Percentiles rank a stretch among this genome's conserved stretches.
Evolutionary conservation across 2,329 filamentous ascomycete species (phyloP).

Genomic region (Aspergillus fumigatus): DNA sequence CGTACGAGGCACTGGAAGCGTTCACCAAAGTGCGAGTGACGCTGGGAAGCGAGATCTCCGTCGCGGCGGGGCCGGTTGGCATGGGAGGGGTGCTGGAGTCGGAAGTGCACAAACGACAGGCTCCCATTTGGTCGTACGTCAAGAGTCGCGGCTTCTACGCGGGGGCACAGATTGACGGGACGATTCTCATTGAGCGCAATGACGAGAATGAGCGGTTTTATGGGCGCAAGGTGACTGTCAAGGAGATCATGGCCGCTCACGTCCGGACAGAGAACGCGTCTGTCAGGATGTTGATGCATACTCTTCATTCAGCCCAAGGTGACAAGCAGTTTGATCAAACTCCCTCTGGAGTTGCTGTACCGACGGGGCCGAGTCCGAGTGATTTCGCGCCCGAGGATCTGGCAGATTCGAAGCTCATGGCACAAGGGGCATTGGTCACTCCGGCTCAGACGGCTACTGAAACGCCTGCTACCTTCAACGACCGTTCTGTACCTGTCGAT

Average conservation of each 20-base stretch:
- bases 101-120: constrained; percentile 60
- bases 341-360: not conserved
- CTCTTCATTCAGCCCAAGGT: constrained; percentile 4
- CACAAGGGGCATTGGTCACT: not conserved
- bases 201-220: constrained; percentile 87
- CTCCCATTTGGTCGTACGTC: constrained; percentile 76
- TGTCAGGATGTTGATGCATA: constrained; percentile 3
- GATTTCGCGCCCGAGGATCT: constrained; percentile 1
- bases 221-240: constrained; percentile 53
- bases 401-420: not conserved
- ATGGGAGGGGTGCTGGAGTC: constrained; percentile 68
- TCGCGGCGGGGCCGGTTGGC: constrained; percentile 70
- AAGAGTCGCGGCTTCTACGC: constrained; percentile 86
- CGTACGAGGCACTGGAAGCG: constrained; percentile 71
- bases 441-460: not conserved
- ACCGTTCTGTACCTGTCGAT: not conserved
- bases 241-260: constrained; percentile 59
- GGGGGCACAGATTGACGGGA: constrained; percentile 79
- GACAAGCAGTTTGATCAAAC: constrained; percentile 6
- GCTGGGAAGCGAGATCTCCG: constrained; percentile 72
- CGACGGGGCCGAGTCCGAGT: constrained; percentile 6
- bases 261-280: constrained; percentile 13
- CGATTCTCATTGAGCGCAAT: constrained; percentile 73
- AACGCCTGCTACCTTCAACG: not conserved
- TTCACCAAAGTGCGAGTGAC: constrained; percentile 76